These are phyloP conservation scores for Russula olivacea DNA, from an alignment of 768 basidiomycete genomes.

Conservation along the genomic window DNA sequence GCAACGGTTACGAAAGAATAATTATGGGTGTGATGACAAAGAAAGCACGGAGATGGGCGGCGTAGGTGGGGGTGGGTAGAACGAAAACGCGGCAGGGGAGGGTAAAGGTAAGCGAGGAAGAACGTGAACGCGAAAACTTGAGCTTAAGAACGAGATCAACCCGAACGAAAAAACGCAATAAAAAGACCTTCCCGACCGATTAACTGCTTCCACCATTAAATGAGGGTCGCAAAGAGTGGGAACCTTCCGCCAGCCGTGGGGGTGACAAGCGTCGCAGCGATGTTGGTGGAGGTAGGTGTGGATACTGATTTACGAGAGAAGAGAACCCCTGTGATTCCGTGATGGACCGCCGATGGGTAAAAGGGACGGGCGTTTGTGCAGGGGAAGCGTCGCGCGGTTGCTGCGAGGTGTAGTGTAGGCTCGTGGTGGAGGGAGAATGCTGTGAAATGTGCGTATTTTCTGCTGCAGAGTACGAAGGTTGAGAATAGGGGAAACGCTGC, in stretches of 20 bases:
- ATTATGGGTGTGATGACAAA: conserved; percentile 9
- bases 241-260: conserved; percentile 19
- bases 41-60: background rate
- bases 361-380: conserved; percentile 41
- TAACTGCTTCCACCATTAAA: conserved; percentile 18
- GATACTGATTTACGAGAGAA: conserved; percentile 42
- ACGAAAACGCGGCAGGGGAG: background rate
- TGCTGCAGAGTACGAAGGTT: conserved; percentile 39
- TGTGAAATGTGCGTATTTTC: conserved; percentile 20
- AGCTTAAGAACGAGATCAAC: conserved; percentile 7
- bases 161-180: background rate
- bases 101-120: background rate
- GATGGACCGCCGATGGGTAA: conserved; percentile 51
- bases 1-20: conserved; percentile 11
- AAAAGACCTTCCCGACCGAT: background rate
- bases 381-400: conserved; percentile 26
- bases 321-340: conserved; percentile 49
- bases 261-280: conserved; percentile 29
- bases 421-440: conserved; percentile 31
- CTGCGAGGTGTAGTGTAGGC: conserved; percentile 34
- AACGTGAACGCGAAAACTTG: background rate
- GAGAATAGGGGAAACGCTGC: conserved; percentile 50
- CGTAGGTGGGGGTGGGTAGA: background rate
- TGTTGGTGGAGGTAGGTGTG: conserved; percentile 46
- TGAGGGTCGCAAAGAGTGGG: conserved; percentile 22